A percentile compares a stretch with the other conserved stretches of the same genome.
Evolutionary conservation across 129 eudicot genomes (phyloP).

Genomic region (Centrapalus pauciflorus): DNA sequence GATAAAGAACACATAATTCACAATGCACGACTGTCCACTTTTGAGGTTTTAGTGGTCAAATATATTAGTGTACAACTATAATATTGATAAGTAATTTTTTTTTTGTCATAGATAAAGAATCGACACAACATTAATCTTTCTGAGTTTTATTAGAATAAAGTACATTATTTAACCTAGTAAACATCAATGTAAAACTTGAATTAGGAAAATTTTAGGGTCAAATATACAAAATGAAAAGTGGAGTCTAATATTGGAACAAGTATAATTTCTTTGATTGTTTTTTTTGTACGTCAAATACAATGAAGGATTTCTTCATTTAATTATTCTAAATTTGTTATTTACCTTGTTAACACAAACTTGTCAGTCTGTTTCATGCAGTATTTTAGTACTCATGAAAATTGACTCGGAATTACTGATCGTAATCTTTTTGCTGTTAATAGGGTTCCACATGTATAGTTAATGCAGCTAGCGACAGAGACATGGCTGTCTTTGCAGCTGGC

Average conservation of each 20-base stretch:
- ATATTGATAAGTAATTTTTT: neutral
- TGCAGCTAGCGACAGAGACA: conserved; percentile 96
- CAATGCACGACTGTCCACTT: conserved; percentile 4
- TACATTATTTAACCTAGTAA: neutral
- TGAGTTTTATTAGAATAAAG: neutral
- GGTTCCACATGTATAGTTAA: conserved; percentile 91
- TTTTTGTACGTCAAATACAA: neutral
- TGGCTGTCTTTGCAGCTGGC: conserved; percentile 95
- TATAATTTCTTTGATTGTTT: neutral
- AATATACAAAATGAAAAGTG: neutral
- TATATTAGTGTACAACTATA: neutral
- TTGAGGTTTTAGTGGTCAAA: too few relatives aligned
- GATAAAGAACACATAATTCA: neutral
- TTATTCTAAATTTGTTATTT: neutral
- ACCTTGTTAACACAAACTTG: neutral
- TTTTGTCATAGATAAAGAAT: conserved; percentile 8
- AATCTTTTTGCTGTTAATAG: conserved; percentile 42
- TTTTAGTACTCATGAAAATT: neutral
- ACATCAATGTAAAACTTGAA: neutral
- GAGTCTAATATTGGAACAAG: neutral
- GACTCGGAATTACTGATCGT: neutral
- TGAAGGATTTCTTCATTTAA: neutral
- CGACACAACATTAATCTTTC: neutral
- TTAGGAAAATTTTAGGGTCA: neutral
- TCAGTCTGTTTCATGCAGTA: neutral